phyloP scores from a whole-genome alignment of 805 yeast species.

The Wickerhamomyces bisporus region DNA sequence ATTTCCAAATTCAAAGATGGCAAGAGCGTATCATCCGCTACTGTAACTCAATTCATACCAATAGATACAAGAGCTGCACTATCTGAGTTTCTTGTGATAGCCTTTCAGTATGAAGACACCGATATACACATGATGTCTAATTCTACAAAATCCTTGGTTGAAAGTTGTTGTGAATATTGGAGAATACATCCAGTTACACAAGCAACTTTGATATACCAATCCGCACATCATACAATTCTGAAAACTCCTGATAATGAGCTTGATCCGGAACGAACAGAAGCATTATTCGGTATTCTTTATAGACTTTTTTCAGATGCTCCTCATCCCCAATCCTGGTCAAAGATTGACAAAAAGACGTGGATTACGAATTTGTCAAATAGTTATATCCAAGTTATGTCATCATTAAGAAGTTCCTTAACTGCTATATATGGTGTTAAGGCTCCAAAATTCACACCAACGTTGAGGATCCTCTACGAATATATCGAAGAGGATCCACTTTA shows the following conservation, averaged over 20 bases:
- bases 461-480: slow-evolving; percentile 44
- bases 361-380: slow-evolving; percentile 37
- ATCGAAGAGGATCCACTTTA: slow-evolving; percentile 45
- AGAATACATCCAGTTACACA: slow-evolving; percentile 46
- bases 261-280: slow-evolving; percentile 26
- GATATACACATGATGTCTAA: slow-evolving; percentile 32
- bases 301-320: slow-evolving; percentile 18
- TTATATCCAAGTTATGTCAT: slow-evolving; percentile 41
- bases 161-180: slow-evolving; percentile 51
- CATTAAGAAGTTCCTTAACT: slow-evolving; percentile 38
- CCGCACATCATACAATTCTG: slow-evolving; percentile 35
- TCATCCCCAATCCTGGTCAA: slow-evolving; percentile 33
- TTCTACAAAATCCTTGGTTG: slow-evolving; percentile 37
- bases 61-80: slow-evolving; percentile 35
- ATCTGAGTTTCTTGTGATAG: slow-evolving; percentile 34
- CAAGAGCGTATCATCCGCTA: background rate
- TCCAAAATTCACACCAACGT: slow-evolving; percentile 54
- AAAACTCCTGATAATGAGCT: slow-evolving; percentile 23
- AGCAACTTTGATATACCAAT: slow-evolving; percentile 45
- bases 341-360: slow-evolving; percentile 48
- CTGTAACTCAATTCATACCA: slow-evolving; percentile 31
- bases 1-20: slow-evolving; percentile 13
- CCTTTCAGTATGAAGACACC: slow-evolving; percentile 36
- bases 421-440: slow-evolving; percentile 38
- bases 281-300: slow-evolving; percentile 29